Conservation (phyloP, 768 basidiomycete species). For the Leccinum boreale region DNA sequence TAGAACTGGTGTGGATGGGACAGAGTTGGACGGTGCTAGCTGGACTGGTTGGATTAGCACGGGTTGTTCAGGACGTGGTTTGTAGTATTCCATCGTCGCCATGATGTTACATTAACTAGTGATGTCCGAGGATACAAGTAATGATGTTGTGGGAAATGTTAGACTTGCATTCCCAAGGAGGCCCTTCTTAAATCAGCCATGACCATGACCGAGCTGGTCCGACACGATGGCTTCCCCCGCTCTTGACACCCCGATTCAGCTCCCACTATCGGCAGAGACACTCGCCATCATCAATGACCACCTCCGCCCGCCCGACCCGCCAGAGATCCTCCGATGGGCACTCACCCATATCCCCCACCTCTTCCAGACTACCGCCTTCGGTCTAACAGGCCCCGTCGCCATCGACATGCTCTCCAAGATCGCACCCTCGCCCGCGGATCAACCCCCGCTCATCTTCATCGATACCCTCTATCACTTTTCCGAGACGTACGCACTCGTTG, state of each 20-base stretch:
- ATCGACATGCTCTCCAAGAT: constrained; percentile 93
- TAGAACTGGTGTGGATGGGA: constrained; percentile 23
- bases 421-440: constrained; percentile 43
- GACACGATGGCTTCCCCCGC: constrained; percentile 6
- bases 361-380: constrained; percentile 95
- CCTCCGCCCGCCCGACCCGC: constrained; percentile 68
- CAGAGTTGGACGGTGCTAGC: constrained; percentile 6
- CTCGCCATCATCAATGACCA: constrained; percentile 70
- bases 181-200: not conserved
- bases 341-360: constrained; percentile 73
- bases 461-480: constrained; percentile 96
- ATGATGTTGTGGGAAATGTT: too few relatives aligned
- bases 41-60: constrained; percentile 14
- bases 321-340: constrained; percentile 86
- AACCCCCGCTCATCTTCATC: constrained; percentile 88
- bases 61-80: constrained; percentile 24
- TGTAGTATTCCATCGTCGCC: constrained; percentile 27
- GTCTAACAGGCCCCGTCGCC: constrained; percentile 89
- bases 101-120: not conserved
- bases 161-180: too few relatives aligned
- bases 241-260: constrained; percentile 41
- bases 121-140: too few relatives aligned
- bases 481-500: constrained; percentile 88
- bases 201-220: not conserved
- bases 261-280: constrained; percentile 57